phyloP scores from a whole-genome alignment of 192 early-diverging fungal genomes.

The Radiomyces spectabilis region DNA sequence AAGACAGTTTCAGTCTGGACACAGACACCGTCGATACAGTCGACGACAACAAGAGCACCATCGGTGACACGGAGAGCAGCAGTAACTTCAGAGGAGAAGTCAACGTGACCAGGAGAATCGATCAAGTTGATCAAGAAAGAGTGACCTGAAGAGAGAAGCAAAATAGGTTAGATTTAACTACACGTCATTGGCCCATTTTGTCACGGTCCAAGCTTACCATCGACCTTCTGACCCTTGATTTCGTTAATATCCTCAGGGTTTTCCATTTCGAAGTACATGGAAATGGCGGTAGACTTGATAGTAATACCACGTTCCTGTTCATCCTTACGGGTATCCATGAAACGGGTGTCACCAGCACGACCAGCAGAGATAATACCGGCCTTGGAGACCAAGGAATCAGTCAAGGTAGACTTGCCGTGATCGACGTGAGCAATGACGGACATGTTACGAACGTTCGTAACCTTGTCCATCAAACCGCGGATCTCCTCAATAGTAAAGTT shows the following conservation, averaged over 20 bases:
- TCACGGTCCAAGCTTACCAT: constrained; percentile 35
- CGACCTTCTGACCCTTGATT: constrained; percentile 72
- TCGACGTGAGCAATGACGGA: constrained; percentile 99
- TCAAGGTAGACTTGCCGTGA: constrained; percentile 94
- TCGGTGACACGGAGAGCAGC: constrained; percentile 98
- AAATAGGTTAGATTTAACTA: not conserved
- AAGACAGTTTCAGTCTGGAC: constrained; percentile 98
- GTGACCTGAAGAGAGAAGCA: constrained; percentile 36
- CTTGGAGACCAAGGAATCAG: constrained; percentile 92
- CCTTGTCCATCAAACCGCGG: constrained; percentile 40
- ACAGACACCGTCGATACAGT: constrained; percentile 95
- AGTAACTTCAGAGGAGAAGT: constrained; percentile 98
- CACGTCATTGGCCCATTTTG: too few relatives aligned
- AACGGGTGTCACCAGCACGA: constrained; percentile 92
- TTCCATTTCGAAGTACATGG: constrained; percentile 90
- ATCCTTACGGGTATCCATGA: constrained; percentile 91
- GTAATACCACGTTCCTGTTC: constrained; percentile 99
- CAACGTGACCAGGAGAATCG: constrained; percentile 98
- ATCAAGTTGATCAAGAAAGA: constrained; percentile 98
- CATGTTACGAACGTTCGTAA: constrained; percentile 97
- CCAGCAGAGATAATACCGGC: constrained; percentile 96
- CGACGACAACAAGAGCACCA: constrained; percentile 97
- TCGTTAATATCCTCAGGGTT: constrained; percentile 71
- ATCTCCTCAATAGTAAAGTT: constrained; percentile 44
- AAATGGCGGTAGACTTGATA: constrained; percentile 99